Base-by-base conservation (phyloP, 805 yeast genomes). In the Yarrowia sp. region DNA sequence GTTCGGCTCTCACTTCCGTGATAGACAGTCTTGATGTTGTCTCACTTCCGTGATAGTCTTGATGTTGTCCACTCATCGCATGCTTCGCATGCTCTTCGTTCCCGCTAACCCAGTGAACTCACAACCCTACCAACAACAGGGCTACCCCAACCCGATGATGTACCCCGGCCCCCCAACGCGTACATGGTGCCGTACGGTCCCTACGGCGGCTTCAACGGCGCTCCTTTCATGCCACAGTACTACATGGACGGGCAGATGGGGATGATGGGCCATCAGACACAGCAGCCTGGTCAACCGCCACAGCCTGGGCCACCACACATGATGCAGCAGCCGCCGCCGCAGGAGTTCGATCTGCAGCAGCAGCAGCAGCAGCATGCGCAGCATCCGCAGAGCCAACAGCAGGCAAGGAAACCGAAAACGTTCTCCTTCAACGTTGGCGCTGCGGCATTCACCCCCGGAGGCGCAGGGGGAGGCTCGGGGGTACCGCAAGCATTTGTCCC, bases 381-480 rank as follows among this genome's bases (percentile, higher is more conserved):
- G 16, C 36, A 14, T 25, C 58, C 21, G 25, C 42, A 22, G 21
- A 33, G 12, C 13, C 33, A 18, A 7, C 36, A 6, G 12, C 27
- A 10, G 16, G 32, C 46, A 25, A 36, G 38, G 36, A 55, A 55
- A 27, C 46, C 46, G 27, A 55, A 55, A 38, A 13, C 61, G 31
- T 55, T 55, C 47, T 38, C 38, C 13, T 55, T 55, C 61, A 55
- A 55, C 29, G 61, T 55, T 7, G 47, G 61, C 2, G 61, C 61
- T n/a, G 61, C 61, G 29, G 46, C 61, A n/a, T 55, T 55, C 38
- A 55, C 61, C 1, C 61, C 61, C 14, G 61, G 51, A 27, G 35
- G 27, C 6, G 6, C n/a, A 5, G 49, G 49, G 18, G 51, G 51
- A 44, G 21, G 32, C 13, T 5, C 19, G 5, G 49, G 33, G 33